Percentiles rank a stretch among this genome's conserved stretches.
phyloP scores from a whole-genome alignment of 768 basidiomycete genomes.

The Naganishia onofrii region DNA sequence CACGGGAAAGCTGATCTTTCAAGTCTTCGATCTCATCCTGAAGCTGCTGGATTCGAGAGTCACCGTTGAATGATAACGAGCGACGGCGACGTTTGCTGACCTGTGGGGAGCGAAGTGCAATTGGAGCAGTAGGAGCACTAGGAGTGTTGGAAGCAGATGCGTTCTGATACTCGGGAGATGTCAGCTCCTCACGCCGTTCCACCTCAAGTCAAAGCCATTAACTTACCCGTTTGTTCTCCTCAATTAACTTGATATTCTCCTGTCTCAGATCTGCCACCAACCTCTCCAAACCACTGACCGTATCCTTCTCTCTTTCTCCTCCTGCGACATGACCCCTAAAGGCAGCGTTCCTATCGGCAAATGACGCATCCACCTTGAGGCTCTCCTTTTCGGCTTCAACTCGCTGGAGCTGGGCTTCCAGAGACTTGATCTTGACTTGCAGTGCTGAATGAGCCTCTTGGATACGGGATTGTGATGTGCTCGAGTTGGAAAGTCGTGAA shows the following conservation, averaged over 20 bases:
- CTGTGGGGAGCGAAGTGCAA: not conserved
- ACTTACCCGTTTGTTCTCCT: conserved; percentile 30
- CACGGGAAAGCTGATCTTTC: conserved; percentile 31
- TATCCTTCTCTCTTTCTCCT: conserved; percentile 33
- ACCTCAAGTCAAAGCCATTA: not conserved
- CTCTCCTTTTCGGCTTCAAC: conserved; percentile 39
- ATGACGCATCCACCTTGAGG: conserved; percentile 33
- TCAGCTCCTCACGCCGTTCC: not conserved
- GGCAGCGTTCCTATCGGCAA: conserved; percentile 12
- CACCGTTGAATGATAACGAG: conserved; percentile 32
- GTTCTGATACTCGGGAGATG: not conserved
- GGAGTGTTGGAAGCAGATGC: not conserved
- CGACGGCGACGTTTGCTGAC: conserved; percentile 24
- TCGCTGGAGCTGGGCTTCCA: conserved; percentile 34
- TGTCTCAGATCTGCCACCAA: conserved; percentile 33
- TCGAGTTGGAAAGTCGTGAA: conserved; percentile 16
- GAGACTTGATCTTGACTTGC: conserved; percentile 35
- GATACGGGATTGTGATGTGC: conserved; percentile 27
- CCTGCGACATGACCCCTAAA: conserved; percentile 5
- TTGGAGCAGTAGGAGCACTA: not conserved
- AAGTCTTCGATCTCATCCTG: conserved; percentile 37
- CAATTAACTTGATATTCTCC: conserved; percentile 38
- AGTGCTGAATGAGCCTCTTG: conserved; percentile 31
- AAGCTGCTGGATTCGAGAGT: conserved; percentile 35
- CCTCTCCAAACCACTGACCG: conserved; percentile 38